phyloP scores from a whole-genome alignment of 306 rosid genomes.

The Gynostemma pentaphyllum region DNA sequence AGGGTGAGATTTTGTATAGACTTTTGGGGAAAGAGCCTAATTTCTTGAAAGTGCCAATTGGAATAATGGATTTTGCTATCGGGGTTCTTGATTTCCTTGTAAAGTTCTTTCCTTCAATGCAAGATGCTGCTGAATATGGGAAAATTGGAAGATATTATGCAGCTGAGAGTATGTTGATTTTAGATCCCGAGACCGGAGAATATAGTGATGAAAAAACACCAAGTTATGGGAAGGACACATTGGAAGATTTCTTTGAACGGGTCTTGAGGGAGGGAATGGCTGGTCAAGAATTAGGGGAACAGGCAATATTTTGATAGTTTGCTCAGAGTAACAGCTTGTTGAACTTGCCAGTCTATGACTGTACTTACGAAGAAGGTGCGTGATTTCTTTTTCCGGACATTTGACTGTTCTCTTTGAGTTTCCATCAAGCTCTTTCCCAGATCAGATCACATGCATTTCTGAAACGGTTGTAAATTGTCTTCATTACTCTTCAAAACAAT shows the following conservation, averaged over 20 bases:
- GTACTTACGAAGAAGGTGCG: slow-evolving; percentile 3
- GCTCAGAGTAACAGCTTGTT: background rate
- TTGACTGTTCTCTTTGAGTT: background rate
- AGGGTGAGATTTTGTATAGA: slow-evolving; percentile 72
- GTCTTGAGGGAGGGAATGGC: slow-evolving; percentile 90
- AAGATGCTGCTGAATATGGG: slow-evolving; percentile 87
- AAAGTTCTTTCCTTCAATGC: slow-evolving; percentile 69
- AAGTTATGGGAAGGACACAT: slow-evolving; percentile 83
- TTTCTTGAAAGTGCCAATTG: slow-evolving; percentile 85
- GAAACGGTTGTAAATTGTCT: slow-evolving; percentile 9
- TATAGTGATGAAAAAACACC: slow-evolving; percentile 88
- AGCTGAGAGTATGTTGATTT: slow-evolving; percentile 83
- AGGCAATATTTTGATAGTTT: slow-evolving; percentile 39
- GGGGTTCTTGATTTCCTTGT: slow-evolving; percentile 63
- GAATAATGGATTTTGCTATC: slow-evolving; percentile 86
- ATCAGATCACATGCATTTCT: background rate
- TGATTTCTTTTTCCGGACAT: background rate
- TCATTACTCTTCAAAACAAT: slow-evolving; percentile 9
- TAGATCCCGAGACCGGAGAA: slow-evolving; percentile 81
- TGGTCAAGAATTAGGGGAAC: slow-evolving; percentile 96
- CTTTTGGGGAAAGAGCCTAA: slow-evolving; percentile 77
- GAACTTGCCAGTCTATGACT: background rate
- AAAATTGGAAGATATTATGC: slow-evolving; percentile 97
- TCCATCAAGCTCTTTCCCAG: background rate
- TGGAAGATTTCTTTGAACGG: slow-evolving; percentile 71